Evolutionary conservation across 164 flowering plant species (phyloP).

Genomic region (Dillenia suffruticosa): DNA sequence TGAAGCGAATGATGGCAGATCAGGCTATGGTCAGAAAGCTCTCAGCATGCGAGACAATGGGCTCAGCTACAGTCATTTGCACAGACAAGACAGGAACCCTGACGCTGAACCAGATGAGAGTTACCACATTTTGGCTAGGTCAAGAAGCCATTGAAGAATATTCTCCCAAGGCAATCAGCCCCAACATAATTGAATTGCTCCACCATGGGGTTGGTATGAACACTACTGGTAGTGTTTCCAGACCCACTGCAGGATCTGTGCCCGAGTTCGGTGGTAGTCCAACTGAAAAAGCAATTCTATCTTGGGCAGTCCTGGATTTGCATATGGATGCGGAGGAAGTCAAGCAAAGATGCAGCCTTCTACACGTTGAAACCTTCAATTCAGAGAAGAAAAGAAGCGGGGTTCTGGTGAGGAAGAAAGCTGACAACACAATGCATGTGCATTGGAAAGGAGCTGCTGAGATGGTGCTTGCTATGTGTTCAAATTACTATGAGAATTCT

Average conservation of each 20-base stretch:
- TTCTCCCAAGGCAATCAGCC: constrained; percentile 1
- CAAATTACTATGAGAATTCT: constrained; percentile 29
- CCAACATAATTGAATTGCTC: constrained; percentile 29
- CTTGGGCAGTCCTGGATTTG: constrained; percentile 47
- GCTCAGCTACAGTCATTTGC: constrained; percentile 68
- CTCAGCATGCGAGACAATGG: constrained; percentile 85
- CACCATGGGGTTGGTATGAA: constrained; percentile 51
- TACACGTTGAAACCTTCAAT: constrained; percentile 53
- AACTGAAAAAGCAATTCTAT: constrained; percentile 59
- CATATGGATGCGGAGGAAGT: constrained; percentile 45
- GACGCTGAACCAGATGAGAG: constrained; percentile 70
- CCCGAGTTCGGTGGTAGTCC: constrained; percentile 57
- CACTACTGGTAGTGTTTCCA: constrained; percentile 51
- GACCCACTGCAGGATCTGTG: constrained; percentile 16
- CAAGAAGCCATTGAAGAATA: constrained; percentile 23
- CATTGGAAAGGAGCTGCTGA: constrained; percentile 92
- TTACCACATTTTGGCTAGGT: constrained; percentile 61
- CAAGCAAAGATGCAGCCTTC: constrained; percentile 25
- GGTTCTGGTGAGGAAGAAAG: constrained; percentile 30
- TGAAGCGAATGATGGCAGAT: constrained; percentile 83
- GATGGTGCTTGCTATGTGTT: constrained; percentile 61
- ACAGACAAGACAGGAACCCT: constrained; percentile 77
- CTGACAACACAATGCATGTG: constrained; percentile 31
- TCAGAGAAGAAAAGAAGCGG: constrained; percentile 65
- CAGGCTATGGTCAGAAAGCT: constrained; percentile 77